Evolutionary conservation across 2,329 filamentous ascomycete species (phyloP).

Genomic region (Calonectria henricotiae): DNA sequence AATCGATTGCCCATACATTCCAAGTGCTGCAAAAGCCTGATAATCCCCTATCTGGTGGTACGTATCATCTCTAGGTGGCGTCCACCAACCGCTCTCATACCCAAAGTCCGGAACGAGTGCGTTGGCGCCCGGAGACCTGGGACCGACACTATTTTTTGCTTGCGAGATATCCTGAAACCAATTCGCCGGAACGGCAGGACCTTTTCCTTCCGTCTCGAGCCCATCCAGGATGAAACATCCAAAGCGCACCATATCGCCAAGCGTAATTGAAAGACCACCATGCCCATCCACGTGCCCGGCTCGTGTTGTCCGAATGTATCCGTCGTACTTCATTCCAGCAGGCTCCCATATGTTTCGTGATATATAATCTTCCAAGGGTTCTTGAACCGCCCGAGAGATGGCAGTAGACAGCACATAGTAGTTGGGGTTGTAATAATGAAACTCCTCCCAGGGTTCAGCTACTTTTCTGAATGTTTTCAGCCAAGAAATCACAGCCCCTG

Average conservation of each 20-base stretch:
- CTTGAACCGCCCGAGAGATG: neutral
- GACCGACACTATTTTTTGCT: neutral
- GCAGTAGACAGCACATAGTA: conserved; percentile 5
- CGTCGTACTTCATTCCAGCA: conserved; percentile 17
- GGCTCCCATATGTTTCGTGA: conserved; percentile 9
- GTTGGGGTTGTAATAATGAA: conserved; percentile 19
- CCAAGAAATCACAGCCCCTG: neutral
- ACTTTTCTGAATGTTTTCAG: conserved; percentile 8
- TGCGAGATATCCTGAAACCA: conserved; percentile 9
- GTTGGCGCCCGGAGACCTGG: conserved; percentile 1
- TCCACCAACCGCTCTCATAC: conserved; percentile 10
- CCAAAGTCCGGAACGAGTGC: conserved; percentile 6
- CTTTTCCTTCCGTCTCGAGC: neutral
- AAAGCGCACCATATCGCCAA: conserved; percentile 8
- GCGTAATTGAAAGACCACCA: conserved; percentile 4
- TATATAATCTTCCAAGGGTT: conserved; percentile 1
- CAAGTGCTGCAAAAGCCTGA: neutral
- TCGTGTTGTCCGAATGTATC: neutral
- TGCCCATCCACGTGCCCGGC: conserved; percentile 7
- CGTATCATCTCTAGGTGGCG: neutral
- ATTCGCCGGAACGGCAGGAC: neutral
- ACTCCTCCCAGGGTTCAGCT: conserved; percentile 7
- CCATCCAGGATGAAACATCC: conserved; percentile 17
- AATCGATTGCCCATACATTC: conserved; percentile 11
- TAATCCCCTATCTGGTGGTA: neutral